A percentile compares a stretch with the other conserved stretches of the same genome.
Conservation (phyloP, 169 alveolate genomes). For the Plasmodium blacklocki region DNA sequence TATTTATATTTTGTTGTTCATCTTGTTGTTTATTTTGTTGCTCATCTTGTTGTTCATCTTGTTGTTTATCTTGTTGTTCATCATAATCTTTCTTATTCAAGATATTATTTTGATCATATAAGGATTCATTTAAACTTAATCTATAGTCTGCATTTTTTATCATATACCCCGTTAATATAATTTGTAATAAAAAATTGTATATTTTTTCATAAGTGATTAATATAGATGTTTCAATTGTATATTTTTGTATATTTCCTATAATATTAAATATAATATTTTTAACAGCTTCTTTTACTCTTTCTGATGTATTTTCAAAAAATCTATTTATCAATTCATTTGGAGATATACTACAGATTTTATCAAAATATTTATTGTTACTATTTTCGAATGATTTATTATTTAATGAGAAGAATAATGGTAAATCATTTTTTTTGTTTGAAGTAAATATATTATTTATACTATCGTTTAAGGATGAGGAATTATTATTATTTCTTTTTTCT, state of each 20-base stretch:
- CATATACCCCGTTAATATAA: conserved; percentile 88
- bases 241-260: conserved; percentile 85
- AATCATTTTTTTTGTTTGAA: conserved; percentile 50
- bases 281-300: conserved; percentile 87
- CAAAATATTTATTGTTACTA: conserved; percentile 75
- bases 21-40: no score
- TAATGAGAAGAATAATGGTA: conserved; percentile 57
- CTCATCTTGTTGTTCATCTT: no score
- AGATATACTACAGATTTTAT: conserved; percentile 69
- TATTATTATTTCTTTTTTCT: not conserved
- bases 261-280: conserved; percentile 84
- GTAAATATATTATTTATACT: conserved; percentile 49
- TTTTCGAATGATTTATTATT: conserved; percentile 63
- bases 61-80: no score
- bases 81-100: conserved; percentile 18
- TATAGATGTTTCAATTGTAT: conserved; percentile 86
- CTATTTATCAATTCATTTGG: conserved; percentile 82
- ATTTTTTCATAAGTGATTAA: conserved; percentile 86
- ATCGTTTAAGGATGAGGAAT: conserved; percentile 22
- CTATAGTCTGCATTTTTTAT: conserved; percentile 88
- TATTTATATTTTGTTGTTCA: no score
- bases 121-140: conserved; percentile 79
- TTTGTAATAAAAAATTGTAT: conserved; percentile 81
- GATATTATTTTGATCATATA: conserved; percentile 52
- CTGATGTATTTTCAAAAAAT: conserved; percentile 84